These are phyloP conservation scores for Acidomyces sp. DNA, from an alignment of 495 filamentous ascomycete species.

Conservation along the genomic window DNA sequence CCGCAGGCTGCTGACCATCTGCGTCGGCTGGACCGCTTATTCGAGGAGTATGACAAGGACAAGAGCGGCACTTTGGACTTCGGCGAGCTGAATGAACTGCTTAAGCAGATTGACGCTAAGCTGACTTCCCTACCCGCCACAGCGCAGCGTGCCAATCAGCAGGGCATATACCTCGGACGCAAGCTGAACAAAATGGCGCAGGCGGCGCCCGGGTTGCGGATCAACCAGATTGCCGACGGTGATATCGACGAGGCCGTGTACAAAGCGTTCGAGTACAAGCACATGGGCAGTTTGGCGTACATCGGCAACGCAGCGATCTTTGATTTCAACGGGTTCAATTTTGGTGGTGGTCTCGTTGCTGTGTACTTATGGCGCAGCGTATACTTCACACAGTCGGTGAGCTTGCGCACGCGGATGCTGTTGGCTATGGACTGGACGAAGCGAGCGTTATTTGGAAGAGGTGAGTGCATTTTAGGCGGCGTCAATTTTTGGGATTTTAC, in stretches of 20 bases:
- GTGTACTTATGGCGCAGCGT: slow-evolving; percentile 95
- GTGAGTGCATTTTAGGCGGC: slow-evolving; percentile 40
- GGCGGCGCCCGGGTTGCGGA: slow-evolving; percentile 57
- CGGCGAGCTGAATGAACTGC: slow-evolving; percentile 73
- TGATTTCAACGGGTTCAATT: slow-evolving; percentile 61
- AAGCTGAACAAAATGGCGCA: slow-evolving; percentile 90
- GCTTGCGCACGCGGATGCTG: slow-evolving; percentile 73
- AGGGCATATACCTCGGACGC: slow-evolving; percentile 81
- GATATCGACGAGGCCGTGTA: slow-evolving; percentile 88
- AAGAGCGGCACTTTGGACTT: slow-evolving; percentile 88
- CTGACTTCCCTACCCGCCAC: slow-evolving; percentile 37
- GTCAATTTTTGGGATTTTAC: slow-evolving; percentile 38
- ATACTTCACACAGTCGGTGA: slow-evolving; percentile 97
- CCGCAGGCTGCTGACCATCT: slow-evolving; percentile 89
- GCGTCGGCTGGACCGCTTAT: slow-evolving; percentile 74
- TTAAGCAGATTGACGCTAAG: slow-evolving; percentile 49
- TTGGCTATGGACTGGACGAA: slow-evolving; percentile 99
- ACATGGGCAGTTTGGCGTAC: slow-evolving; percentile 86
- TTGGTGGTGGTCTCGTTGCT: slow-evolving; percentile 76
- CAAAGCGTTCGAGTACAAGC: slow-evolving; percentile 89
- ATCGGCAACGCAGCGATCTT: slow-evolving; percentile 94
- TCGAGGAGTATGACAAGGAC: slow-evolving; percentile 84
- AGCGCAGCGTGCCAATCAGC: slow-evolving; percentile 95
- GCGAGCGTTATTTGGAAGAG: slow-evolving; percentile 87
- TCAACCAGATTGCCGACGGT: slow-evolving; percentile 73